Evolutionary conservation across 2,329 filamentous ascomycete species (phyloP).

Genomic region (Colletotrichum cuscutae): DNA sequence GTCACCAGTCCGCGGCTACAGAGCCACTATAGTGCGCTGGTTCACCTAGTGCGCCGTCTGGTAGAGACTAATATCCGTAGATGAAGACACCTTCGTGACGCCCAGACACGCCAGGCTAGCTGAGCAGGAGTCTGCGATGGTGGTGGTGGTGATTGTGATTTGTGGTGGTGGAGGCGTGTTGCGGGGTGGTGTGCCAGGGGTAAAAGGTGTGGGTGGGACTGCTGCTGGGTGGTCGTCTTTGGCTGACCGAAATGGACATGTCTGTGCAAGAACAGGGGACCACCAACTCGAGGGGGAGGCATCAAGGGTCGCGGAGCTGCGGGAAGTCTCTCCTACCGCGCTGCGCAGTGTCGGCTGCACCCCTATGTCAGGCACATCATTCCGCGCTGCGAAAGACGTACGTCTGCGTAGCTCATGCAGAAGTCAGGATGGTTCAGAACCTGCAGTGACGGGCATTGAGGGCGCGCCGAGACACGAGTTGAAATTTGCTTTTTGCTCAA

Average conservation of each 20-base stretch:
- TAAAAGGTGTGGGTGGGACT: constrained; percentile 13
- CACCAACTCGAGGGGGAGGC: neutral
- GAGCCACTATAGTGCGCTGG: neutral
- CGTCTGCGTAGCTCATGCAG: constrained; percentile 4
- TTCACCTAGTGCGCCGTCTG: neutral
- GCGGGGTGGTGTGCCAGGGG: constrained; percentile 10
- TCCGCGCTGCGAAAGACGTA: constrained; percentile 1
- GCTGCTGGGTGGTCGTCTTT: neutral
- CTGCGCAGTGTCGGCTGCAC: constrained; percentile 14
- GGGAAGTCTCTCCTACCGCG: constrained; percentile 27
- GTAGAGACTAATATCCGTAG: neutral
- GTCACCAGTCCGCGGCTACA: neutral
- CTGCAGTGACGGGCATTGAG: constrained; percentile 19
- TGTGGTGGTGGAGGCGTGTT: constrained; percentile 9
- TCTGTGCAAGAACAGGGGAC: constrained; percentile 10
- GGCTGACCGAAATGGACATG: constrained; percentile 20
- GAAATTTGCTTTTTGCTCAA: constrained; percentile 4
- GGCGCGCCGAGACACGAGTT: constrained; percentile 10
- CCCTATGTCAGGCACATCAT: constrained; percentile 27
- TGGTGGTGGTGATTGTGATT: neutral
- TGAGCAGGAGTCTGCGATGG: neutral
- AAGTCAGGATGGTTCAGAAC: constrained; percentile 8
- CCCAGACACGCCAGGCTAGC: neutral
- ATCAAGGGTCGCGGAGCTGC: constrained; percentile 27
- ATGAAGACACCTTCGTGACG: neutral